Percentiles rank a stretch among this genome's conserved stretches.
Conservation (phyloP, 2,329 filamentous ascomycete genomes). For the Trichoderma sp. region DNA sequence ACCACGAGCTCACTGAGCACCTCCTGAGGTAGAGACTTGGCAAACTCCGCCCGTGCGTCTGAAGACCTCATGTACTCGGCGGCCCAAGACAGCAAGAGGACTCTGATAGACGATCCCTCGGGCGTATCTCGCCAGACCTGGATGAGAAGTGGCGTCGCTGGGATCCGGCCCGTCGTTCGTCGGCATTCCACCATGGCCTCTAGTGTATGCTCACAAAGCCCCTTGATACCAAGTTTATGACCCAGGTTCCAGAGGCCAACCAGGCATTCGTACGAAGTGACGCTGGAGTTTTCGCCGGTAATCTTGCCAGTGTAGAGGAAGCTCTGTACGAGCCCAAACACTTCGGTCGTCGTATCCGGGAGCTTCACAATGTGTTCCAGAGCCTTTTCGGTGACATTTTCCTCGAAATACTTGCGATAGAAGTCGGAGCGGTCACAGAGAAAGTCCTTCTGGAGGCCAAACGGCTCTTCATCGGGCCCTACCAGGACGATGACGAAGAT, state of each 20-base stretch:
- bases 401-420: slow-evolving; percentile 51
- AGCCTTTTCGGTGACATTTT: slow-evolving; percentile 40
- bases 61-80: slow-evolving; percentile 65
- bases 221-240: slow-evolving; percentile 53
- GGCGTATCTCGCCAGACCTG: slow-evolving; percentile 65
- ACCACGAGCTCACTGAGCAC: slow-evolving; percentile 65
- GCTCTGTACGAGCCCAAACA: slow-evolving; percentile 59
- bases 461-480: slow-evolving; percentile 55
- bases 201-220: slow-evolving; percentile 59
- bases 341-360: slow-evolving; percentile 50
- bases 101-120: slow-evolving; percentile 60
- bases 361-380: slow-evolving; percentile 56
- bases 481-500: slow-evolving; percentile 59
- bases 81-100: slow-evolving; percentile 62
- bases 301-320: slow-evolving; percentile 57
- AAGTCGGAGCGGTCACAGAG: slow-evolving; percentile 55
- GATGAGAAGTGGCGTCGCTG: slow-evolving; percentile 60
- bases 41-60: slow-evolving; percentile 59
- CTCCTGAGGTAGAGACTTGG: slow-evolving; percentile 62
- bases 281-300: slow-evolving; percentile 44
- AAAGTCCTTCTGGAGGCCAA: slow-evolving; percentile 62
- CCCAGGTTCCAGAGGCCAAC: slow-evolving; percentile 61
- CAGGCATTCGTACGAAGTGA: slow-evolving; percentile 57
- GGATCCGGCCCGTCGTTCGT: slow-evolving; percentile 56
- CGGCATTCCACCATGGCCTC: slow-evolving; percentile 61